Conservation (phyloP, 2,329 filamentous ascomycete species). For the Scleromitrula shiraiana region DNA sequence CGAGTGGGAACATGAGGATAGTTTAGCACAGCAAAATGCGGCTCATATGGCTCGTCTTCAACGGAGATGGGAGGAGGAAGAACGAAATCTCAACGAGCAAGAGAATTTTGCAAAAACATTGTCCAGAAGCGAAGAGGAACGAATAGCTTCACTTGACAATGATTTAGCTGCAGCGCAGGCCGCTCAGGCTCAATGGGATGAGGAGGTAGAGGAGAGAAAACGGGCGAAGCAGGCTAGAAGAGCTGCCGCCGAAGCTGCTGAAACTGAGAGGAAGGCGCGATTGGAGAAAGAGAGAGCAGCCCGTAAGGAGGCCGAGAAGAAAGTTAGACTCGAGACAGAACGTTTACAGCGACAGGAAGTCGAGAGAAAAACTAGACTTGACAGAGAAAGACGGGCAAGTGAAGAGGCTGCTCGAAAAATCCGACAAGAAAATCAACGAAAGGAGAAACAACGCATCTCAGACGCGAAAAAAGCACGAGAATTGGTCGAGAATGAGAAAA, state of each 20-base stretch:
- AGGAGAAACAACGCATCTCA: not conserved
- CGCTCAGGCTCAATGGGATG: slow-evolving; percentile 7
- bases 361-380: not conserved
- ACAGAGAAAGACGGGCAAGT: not conserved
- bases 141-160: not conserved
- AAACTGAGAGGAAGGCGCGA: not conserved
- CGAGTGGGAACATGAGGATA: slow-evolving; percentile 8
- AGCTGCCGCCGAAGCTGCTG: not conserved
- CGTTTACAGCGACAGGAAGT: not conserved
- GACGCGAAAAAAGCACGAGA: slow-evolving; percentile 2
- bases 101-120: slow-evolving; percentile 1
- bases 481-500: slow-evolving; percentile 3
- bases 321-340: slow-evolving; percentile 1
- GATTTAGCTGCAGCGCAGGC: slow-evolving; percentile 7
- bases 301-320: not conserved
- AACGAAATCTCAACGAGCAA: not conserved
- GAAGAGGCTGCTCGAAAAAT: not conserved
- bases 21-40: not conserved
- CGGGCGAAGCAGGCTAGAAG: not conserved
- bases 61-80: slow-evolving; percentile 3
- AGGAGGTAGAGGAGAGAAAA: not conserved
- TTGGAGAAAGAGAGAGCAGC: not conserved
- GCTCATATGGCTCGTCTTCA: not conserved
- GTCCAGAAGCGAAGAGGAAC: not conserved
- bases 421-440: not conserved